A percentile compares a stretch with the other conserved stretches of the same genome.
Conservation (phyloP, 192 early-diverging fungal genomes). For the Backusella macrospora region DNA sequence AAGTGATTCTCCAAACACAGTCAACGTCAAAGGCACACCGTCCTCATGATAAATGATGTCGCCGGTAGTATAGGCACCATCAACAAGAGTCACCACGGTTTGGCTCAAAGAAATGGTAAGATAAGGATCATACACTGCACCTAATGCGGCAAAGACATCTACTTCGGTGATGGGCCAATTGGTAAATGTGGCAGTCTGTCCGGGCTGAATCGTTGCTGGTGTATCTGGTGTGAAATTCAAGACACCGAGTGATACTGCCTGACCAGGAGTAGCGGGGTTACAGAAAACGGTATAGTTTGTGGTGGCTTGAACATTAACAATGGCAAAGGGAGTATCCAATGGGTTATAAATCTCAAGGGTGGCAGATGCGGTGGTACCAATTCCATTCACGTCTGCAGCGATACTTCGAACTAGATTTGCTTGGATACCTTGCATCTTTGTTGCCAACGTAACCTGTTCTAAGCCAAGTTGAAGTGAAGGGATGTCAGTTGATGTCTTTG, state of each 20-base stretch:
- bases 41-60: background rate
- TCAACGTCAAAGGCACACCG: background rate
- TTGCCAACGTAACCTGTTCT: constrained; percentile 36
- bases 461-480: constrained; percentile 49
- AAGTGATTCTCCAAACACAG: background rate
- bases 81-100: background rate
- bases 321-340: no score
- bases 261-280: background rate
- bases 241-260: background rate
- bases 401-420: constrained; percentile 39
- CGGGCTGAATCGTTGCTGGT: background rate
- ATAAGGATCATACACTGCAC: background rate
- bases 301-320: no score
- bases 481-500: constrained; percentile 40
- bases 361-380: background rate
- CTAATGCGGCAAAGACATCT: background rate
- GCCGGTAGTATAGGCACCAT: background rate
- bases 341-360: no score
- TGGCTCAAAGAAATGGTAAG: background rate
- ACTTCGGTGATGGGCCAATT: background rate
- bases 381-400: background rate
- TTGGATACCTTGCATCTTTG: constrained; percentile 50
- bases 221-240: background rate
- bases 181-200: background rate
- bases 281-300: background rate